These are phyloP conservation scores for Neurospora africana DNA, from an alignment of 495 filamentous ascomycete genomes.

Conservation along the genomic window DNA sequence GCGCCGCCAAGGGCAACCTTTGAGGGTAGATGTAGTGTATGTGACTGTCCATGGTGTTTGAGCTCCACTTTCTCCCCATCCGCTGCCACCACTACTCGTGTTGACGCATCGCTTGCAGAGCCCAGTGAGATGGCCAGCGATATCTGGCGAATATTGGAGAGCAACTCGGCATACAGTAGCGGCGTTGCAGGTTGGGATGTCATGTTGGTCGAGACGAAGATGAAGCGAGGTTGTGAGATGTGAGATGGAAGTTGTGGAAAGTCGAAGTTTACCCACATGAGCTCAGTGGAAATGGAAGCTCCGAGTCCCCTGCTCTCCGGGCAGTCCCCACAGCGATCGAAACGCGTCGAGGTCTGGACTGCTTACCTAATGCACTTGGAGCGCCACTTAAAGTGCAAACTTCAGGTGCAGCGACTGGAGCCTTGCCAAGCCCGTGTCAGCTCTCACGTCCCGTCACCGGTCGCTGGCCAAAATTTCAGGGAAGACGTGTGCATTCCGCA, in stretches of 20 bases:
- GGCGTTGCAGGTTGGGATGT: not conserved
- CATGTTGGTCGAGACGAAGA: not conserved
- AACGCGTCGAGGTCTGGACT: not conserved
- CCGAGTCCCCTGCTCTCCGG: not conserved
- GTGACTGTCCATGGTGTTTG: conserved; percentile 41
- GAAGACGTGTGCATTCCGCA: not conserved
- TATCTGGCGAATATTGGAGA: conserved; percentile 77
- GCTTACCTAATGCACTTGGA: not conserved
- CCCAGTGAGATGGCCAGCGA: conserved; percentile 61
- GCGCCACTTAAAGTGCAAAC: not conserved
- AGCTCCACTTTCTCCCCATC: conserved; percentile 43
- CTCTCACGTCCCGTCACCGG: not conserved
- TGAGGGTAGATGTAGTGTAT: conserved; percentile 56
- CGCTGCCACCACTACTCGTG: conserved; percentile 38
- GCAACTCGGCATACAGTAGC: conserved; percentile 70
- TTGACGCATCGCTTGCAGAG: conserved; percentile 32
- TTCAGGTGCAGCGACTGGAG: not conserved
- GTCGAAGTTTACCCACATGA: not conserved
- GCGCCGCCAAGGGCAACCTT: conserved; percentile 33
- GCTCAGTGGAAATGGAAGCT: not conserved
- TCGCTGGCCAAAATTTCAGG: not conserved
- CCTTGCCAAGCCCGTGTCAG: not conserved
- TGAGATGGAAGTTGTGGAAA: not conserved
- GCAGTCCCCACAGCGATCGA: not conserved
- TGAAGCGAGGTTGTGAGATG: not conserved